A percentile compares a stretch with the other conserved stretches of the same genome.
Evolutionary conservation across 345 rosid genomes (phyloP).

Genomic region (Syzygium oleosum): DNA sequence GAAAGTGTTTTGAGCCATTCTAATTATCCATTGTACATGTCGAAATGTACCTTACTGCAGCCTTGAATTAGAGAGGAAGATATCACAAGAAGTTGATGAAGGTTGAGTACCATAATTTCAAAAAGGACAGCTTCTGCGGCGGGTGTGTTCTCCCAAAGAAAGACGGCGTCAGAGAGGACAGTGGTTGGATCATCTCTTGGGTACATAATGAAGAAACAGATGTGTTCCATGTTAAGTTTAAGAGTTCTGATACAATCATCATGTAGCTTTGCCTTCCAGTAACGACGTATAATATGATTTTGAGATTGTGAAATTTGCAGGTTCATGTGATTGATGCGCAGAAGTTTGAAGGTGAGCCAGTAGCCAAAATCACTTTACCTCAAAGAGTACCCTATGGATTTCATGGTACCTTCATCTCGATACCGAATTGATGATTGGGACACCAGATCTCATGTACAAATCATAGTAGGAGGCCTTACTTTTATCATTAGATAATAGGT

Average conservation of each 20-base stretch:
- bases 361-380: conserved; percentile 29
- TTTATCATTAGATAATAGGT: background rate
- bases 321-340: conserved; percentile 25
- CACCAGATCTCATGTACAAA: background rate
- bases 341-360: conserved; percentile 10
- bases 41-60: background rate
- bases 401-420: conserved; percentile 20
- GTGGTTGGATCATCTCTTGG: conserved; percentile 39
- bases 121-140: conserved; percentile 22
- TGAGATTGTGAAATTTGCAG: background rate
- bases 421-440: background rate
- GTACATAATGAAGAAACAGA: conserved; percentile 31
- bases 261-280: too few relatives aligned
- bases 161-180: conserved; percentile 19
- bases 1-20: background rate
- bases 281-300: background rate
- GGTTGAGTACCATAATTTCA: conserved; percentile 28
- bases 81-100: conserved; percentile 6
- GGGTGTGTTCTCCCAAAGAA: conserved; percentile 26
- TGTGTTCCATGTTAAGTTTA: conserved; percentile 17
- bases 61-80: background rate
- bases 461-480: background rate
- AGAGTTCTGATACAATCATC: too few relatives aligned
- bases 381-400: conserved; percentile 28
- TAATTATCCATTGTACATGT: background rate